A percentile compares a stretch with the other conserved stretches of the same genome.
Evolutionary conservation across 129 eudicot species (phyloP).

Genomic region (Saussurea involucrata): DNA sequence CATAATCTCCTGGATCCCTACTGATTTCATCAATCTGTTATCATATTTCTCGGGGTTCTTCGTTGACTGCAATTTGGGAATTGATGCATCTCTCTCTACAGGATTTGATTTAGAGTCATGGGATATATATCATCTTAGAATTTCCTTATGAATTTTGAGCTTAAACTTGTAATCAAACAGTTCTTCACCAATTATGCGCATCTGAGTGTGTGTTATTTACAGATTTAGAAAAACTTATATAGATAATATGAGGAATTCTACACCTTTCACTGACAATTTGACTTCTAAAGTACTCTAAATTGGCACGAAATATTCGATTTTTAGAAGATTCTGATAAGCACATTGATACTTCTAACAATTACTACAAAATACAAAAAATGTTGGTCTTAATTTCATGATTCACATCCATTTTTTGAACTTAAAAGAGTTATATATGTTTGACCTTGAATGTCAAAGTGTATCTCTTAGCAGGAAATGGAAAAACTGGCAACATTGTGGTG

Average conservation of each 20-base stretch:
- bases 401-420: background rate
- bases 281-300: constrained; percentile 11
- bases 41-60: constrained; percentile 2
- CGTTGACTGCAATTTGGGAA: background rate
- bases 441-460: constrained; percentile 11
- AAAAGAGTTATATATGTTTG: constrained; percentile 5
- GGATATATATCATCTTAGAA: background rate
- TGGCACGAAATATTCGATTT: background rate
- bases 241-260: constrained; percentile 10
- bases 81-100: constrained; percentile 1
- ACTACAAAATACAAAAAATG: background rate
- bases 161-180: background rate
- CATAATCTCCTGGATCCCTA: constrained; percentile 6
- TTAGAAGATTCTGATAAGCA: constrained; percentile 5
- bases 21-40: background rate
- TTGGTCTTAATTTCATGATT: constrained; percentile 11
- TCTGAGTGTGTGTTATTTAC: background rate
- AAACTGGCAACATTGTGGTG: constrained; percentile 1
- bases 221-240: background rate
- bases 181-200: background rate
- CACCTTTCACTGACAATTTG: constrained; percentile 1
- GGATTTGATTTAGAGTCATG: background rate
- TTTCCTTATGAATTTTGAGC: background rate
- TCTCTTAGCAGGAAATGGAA: constrained; percentile 9
- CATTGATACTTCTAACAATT: background rate